A percentile compares a stretch with the other conserved stretches of the same genome.
These are phyloP conservation scores for Globisporangium solare DNA, from an alignment of 352 stramenopile genomes.

Conservation along the genomic window DNA sequence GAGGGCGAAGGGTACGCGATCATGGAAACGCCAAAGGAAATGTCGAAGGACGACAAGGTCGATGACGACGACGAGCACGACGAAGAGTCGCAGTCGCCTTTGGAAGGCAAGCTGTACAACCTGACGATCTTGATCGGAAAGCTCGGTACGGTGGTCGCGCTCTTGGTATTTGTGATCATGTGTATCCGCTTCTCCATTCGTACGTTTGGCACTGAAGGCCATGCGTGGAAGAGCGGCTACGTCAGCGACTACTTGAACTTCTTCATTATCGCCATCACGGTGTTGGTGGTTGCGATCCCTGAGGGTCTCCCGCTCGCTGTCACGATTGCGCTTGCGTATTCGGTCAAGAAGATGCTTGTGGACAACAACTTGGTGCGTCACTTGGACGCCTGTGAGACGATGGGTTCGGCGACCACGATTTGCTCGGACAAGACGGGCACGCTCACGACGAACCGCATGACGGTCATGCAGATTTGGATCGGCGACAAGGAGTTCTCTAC, in stretches of 20 bases:
- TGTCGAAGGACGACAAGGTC: conserved; percentile 7
- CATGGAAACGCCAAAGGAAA: conserved; percentile 48
- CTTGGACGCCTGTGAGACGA: conserved; percentile 84
- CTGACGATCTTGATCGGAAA: conserved; percentile 63
- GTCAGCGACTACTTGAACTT: conserved; percentile 42
- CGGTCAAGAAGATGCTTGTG: conserved; percentile 85
- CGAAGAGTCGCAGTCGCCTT: conserved; percentile 37
- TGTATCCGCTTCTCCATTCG: conserved; percentile 43
- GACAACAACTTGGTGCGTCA: conserved; percentile 87
- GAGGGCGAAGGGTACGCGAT: conserved; percentile 36
- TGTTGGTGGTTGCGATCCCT: conserved; percentile 93
- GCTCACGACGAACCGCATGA: conserved; percentile 96
- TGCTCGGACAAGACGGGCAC: conserved; percentile 96
- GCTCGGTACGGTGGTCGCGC: conserved; percentile 39
- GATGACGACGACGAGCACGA: conserved; percentile 22
- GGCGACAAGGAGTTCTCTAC: conserved; percentile 44
- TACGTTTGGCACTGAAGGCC: conserved; percentile 24
- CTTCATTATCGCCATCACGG: conserved; percentile 76
- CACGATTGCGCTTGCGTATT: conserved; percentile 95
- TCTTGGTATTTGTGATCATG: conserved; percentile 63
- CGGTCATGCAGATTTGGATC: conserved; percentile 82
- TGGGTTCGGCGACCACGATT: conserved; percentile 91
- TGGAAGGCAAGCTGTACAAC: conserved; percentile 61
- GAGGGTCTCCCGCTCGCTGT: conserved; percentile 96
- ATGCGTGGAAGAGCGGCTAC: conserved; percentile 29